Percentiles rank a stretch among this genome's conserved stretches.
phyloP scores from a whole-genome alignment of 2,329 filamentous ascomycete genomes.

The Capronia epimyces region DNA sequence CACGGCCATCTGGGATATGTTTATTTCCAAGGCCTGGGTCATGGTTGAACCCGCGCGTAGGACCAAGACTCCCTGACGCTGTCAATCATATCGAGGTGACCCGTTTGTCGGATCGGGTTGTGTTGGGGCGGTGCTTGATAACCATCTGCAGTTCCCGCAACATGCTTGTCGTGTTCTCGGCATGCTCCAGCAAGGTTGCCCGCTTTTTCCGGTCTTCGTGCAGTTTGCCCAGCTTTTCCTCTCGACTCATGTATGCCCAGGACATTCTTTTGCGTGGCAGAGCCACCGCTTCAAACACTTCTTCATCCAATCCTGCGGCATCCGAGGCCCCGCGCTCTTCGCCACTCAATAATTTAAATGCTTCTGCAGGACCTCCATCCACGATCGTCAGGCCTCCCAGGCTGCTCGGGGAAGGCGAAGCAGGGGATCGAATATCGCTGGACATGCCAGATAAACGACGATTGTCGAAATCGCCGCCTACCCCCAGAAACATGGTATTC shows the following conservation, averaged over 20 bases:
- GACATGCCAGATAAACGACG: constrained; percentile 18
- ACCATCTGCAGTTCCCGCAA: constrained; percentile 87
- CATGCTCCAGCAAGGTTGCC: constrained; percentile 64
- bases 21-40: no score
- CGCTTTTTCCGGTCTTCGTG: constrained; percentile 77
- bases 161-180: constrained; percentile 82
- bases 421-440: constrained; percentile 32
- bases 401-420: constrained; percentile 43
- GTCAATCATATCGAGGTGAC: constrained; percentile 40
- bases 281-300: constrained; percentile 88
- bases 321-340: constrained; percentile 47
- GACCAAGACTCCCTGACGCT: not conserved
- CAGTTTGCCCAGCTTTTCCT: constrained; percentile 82
- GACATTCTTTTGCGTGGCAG: constrained; percentile 63
- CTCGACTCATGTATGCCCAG: constrained; percentile 57
- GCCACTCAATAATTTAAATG: constrained; percentile 72
- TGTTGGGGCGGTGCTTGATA: constrained; percentile 56
- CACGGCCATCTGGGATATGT: no score
- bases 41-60: not conserved
- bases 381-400: constrained; percentile 42
- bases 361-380: constrained; percentile 60
- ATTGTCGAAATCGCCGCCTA: constrained; percentile 49
- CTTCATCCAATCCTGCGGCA: constrained; percentile 54
- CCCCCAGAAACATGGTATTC: constrained; percentile 71
- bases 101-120: constrained; percentile 36